Base-by-base conservation (phyloP, 257 asterid species). In the Petunia axillaris region DNA sequence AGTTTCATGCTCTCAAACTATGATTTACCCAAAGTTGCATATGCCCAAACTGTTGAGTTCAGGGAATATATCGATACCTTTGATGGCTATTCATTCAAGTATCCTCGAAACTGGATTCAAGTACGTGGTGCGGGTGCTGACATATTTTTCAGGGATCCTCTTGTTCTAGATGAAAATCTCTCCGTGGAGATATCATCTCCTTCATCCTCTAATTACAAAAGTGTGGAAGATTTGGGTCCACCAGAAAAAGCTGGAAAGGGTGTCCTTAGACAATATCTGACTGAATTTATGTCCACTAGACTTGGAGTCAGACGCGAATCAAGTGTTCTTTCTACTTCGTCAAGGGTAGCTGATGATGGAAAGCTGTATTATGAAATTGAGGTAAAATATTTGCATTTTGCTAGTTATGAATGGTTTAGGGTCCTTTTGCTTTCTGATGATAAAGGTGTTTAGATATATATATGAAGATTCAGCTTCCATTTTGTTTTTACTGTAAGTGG, bases 91-190 rank as follows among this genome's bases (percentile, higher is more conserved):
- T 88, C 97, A 0, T 85, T 96, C 64, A 84, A 83, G 88, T 96
- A 92, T 82, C 99, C 99, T 38, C 85, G 81, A 83, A 96, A 89
- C 85, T 96, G 99, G 99, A 96, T 96, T 81, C 97, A 88, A 90
- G 98, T 94, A 15, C 93, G 97, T 8, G 98, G 99, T 70, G 98
- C 98, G 37, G 97, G 98, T 68, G 99, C 98, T 1, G 99, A 96
- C 86, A 82, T 96, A 75, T 96, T 96, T 89, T 96, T 92, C 84
- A 90, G 99, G 85, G 99, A 96, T 75, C 99, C 99, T 85, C 91
- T 64, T 68, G 94, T 94, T 84, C 98, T 96, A 9, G 98, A 96
- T 80, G 97, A 92, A 89, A 96, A 96, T 87, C 76, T 96, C 44
- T 90, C 94, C 0, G 93, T 96, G 62, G 89, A 96, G 79, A 90